These are phyloP conservation scores for Solanum peruvianum DNA, from an alignment of 257 asterid genomes.

Conservation along the genomic window DNA sequence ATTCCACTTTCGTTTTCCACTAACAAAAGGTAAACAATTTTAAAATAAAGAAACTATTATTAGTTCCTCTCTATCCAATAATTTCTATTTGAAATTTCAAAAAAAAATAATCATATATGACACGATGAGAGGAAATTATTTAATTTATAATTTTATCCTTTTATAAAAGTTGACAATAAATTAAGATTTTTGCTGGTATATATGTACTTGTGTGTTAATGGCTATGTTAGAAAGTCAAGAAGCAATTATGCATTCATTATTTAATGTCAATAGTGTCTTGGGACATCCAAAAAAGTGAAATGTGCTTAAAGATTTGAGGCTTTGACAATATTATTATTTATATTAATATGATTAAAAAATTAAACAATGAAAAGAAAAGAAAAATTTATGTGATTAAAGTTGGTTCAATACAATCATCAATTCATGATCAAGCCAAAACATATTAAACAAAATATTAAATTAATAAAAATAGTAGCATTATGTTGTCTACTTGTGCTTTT, in stretches of 20 bases:
- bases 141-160: neutral
- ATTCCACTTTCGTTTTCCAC: neutral
- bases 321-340: neutral
- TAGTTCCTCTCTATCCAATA: neutral
- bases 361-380: neutral
- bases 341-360: neutral
- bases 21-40: neutral
- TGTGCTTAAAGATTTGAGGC: neutral
- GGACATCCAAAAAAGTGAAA: neutral
- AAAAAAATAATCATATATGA: neutral
- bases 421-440: conserved; percentile 27
- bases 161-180: neutral
- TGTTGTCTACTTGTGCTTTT: conserved; percentile 45
- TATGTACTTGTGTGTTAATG: neutral
- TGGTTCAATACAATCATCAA: conserved; percentile 56
- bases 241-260: neutral
- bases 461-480: conserved; percentile 9
- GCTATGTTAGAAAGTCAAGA: neutral
- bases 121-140: neutral
- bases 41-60: neutral
- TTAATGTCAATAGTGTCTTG: neutral
- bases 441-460: neutral
- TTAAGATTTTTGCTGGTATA: neutral
- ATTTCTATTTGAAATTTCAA: neutral
- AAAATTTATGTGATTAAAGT: conserved; percentile 13